phyloP scores from a whole-genome alignment of 768 basidiomycete species.

The Nevesoporus exiguus region DNA sequence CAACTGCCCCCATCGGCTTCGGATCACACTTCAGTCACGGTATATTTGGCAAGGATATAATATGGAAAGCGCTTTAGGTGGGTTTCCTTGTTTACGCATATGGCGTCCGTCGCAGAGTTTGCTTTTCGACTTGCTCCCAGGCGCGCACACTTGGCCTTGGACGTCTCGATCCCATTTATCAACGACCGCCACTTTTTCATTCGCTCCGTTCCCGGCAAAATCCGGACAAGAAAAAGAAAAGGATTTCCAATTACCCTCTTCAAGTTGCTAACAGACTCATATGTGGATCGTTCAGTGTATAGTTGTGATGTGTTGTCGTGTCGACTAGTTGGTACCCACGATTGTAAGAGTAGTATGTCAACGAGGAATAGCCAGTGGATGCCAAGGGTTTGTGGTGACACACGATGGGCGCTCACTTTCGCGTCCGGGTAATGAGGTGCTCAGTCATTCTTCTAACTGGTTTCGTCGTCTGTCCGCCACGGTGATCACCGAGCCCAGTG shows the following conservation, averaged over 20 bases:
- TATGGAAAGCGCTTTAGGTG: slow-evolving; percentile 4
- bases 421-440: too few species aligned
- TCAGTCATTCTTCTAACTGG: too few species aligned
- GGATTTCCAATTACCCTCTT: too few species aligned
- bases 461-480: too few species aligned
- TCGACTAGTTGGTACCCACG: not conserved
- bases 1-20: not conserved
- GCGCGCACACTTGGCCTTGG: not conserved
- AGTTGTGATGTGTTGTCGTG: not conserved
- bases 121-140: not conserved
- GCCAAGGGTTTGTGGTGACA: not conserved
- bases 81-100: not conserved
- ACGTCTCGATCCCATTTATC: not conserved
- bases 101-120: not conserved
- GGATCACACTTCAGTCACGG: not conserved
- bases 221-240: not conserved
- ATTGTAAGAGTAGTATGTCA: not conserved
- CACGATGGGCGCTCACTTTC: too few species aligned
- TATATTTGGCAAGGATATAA: not conserved
- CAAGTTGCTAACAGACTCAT: too few species aligned
- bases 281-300: not conserved
- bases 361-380: not conserved
- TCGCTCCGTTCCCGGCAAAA: not conserved
- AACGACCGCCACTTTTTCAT: not conserved
- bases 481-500: too few species aligned